These are phyloP conservation scores for Rhizophagus sp. DNA, from an alignment of 192 early-diverging fungal species.

Conservation along the genomic window DNA sequence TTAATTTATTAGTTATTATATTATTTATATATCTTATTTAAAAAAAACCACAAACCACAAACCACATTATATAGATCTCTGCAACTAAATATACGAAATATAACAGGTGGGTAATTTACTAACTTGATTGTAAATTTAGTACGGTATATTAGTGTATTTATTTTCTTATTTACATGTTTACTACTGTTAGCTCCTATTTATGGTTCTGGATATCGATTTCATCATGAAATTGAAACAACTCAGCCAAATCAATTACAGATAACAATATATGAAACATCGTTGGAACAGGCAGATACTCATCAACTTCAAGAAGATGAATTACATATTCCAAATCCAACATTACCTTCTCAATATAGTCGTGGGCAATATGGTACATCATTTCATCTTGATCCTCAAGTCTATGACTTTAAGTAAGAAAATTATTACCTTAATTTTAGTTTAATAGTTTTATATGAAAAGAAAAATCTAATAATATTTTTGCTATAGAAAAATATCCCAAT, in stretches of 20 bases:
- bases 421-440: neutral
- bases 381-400: neutral
- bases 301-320: neutral
- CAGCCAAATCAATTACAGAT: neutral
- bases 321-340: neutral
- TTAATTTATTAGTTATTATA: neutral
- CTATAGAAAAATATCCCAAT: conserved; percentile 18
- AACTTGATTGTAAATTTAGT: no score
- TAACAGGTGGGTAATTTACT: neutral
- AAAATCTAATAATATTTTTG: neutral
- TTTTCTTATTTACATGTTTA: neutral
- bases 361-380: neutral
- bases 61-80: neutral
- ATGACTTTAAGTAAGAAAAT: neutral
- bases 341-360: neutral
- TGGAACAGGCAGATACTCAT: neutral
- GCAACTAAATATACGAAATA: neutral
- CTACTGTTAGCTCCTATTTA: neutral
- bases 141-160: no score
- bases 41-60: no score
- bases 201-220: neutral
- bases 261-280: conserved; percentile 6
- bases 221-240: conserved; percentile 2
- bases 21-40: no score
- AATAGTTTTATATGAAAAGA: neutral